Base-by-base conservation (phyloP, 129 eudicot species). In the Artemisia annua region DNA sequence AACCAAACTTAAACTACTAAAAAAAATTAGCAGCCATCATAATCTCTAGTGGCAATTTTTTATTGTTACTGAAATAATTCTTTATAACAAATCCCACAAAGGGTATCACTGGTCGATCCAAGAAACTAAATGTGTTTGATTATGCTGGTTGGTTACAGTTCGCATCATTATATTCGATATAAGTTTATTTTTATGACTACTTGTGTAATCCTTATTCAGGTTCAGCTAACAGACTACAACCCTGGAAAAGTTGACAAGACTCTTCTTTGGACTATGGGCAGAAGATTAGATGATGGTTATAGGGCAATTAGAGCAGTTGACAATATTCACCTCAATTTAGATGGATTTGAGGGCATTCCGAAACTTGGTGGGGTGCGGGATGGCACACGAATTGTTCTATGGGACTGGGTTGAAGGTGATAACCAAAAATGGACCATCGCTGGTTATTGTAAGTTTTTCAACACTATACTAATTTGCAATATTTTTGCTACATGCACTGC, bases 301-400 rank as follows among this genome's bases (percentile, higher is more conserved):
- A 80, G 86, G 70, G 63, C 66, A 8, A 61, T 61, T 26, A 61
- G 66, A 10, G 48, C 66, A 61, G 66, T 61, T 7, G 48, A 26
- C 92, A 28, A 87, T 81, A 81, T 80, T 60, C 79, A 75, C 30
- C 87, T 89, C 18, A 81, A 79, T 83, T 66, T 89, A 0, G 96
- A 89, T 79, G 96, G 90, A 46, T 75, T 78, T 20, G 61, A 86
- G 68, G 96, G 87, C 48, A 87, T 86, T 63, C 61, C 73, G 60
- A 64, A 84, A 44, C 91, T 83, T 49, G 96, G 96, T 1, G 92
- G 96, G n/a, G 90, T 89, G 15, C 90, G 57, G 67, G 88, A 87
- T 70, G 96, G 96, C 74, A 82, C 96, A 13, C 72, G 48, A 3
- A 75, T 89, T 61, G 88, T 81, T 30, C 79, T 89, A 48, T 87